Conservation (phyloP, 106 monocot genomes). For the Posidonia australis region DNA sequence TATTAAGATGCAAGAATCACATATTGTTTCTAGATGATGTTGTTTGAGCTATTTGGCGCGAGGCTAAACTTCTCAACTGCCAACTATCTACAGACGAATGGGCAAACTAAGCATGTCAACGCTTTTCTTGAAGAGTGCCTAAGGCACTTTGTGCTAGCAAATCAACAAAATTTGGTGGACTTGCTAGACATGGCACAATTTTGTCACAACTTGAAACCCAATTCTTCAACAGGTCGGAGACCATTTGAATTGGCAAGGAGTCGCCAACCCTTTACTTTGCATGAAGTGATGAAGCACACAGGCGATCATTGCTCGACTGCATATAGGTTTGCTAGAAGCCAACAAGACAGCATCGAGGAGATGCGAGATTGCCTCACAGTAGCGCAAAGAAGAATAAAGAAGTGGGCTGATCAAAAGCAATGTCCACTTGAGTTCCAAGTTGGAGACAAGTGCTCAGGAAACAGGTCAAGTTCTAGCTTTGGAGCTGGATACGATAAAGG, state of each 20-base stretch:
- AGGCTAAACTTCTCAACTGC: background rate
- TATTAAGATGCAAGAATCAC: constrained; percentile 1
- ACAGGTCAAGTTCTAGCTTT: no score
- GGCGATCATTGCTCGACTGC: background rate
- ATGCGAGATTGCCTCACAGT: background rate
- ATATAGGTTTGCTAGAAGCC: background rate
- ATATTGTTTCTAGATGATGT: background rate
- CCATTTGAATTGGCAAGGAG: background rate
- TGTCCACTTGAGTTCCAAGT: background rate
- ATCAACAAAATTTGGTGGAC: background rate
- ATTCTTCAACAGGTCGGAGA: background rate
- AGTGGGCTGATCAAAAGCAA: background rate
- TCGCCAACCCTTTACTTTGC: background rate
- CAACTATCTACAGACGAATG: background rate
- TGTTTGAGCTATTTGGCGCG: background rate
- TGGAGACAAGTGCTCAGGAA: no score
- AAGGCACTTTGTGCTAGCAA: background rate
- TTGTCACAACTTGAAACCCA: background rate
- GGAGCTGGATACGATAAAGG: no score
- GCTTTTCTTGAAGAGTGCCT: background rate
- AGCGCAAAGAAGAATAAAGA: background rate
- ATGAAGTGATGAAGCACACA: background rate
- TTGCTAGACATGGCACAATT: background rate
- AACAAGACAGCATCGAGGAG: background rate
- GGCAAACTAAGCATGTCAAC: background rate